phyloP scores from a whole-genome alignment of 306 rosid genomes.

The Castanospermum australe region DNA sequence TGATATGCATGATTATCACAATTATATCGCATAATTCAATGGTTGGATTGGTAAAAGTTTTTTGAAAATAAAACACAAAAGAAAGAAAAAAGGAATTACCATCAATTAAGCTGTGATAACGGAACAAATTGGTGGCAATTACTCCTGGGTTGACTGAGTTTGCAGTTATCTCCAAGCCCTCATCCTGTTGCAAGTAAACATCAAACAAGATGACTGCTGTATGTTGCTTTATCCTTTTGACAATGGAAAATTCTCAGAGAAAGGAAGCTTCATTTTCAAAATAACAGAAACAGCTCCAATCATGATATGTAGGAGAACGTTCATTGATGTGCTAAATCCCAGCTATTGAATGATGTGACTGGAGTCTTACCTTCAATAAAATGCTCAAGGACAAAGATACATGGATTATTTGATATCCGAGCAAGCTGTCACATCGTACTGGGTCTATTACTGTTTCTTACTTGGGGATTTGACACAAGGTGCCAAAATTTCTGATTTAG shows the following conservation, averaged over 20 bases:
- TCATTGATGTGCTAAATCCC: not conserved
- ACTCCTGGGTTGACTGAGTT: conserved; percentile 63
- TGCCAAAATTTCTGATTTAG: not conserved
- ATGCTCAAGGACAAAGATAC: not conserved
- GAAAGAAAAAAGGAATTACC: conserved; percentile 32
- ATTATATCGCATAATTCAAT: no score
- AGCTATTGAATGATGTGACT: not conserved
- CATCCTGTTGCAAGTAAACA: conserved; percentile 39
- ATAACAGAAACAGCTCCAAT: not conserved
- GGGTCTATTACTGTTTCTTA: not conserved
- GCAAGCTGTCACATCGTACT: not conserved
- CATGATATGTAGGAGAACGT: not conserved
- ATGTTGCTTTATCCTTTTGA: not conserved
- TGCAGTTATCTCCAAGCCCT: conserved; percentile 48
- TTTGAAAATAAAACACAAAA: not conserved
- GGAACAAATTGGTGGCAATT: conserved; percentile 51
- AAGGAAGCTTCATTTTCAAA: not conserved
- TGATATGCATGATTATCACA: no score
- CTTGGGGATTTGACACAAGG: not conserved
- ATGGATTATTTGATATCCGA: not conserved
- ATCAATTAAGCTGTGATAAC: conserved; percentile 34
- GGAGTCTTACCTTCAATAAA: not conserved
- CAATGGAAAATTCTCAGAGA: not conserved
- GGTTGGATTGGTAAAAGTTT: no score
- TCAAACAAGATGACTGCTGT: not conserved